Percentiles rank a stretch among this genome's conserved stretches.
Conservation (phyloP, 805 yeast genomes). For the Tetrapisispora phaffii region DNA sequence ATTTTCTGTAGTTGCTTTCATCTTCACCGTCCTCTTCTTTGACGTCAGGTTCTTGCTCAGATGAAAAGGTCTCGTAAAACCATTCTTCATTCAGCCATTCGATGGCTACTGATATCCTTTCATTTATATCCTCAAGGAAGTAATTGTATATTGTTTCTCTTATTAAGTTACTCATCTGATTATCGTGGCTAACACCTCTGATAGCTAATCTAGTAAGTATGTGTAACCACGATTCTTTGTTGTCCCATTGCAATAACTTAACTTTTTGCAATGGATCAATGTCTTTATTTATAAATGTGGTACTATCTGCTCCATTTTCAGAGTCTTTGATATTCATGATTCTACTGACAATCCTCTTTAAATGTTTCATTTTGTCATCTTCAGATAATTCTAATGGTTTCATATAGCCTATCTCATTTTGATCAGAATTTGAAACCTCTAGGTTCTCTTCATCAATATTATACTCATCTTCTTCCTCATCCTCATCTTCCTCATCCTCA, state of each 20-base stretch:
- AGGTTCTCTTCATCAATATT: conserved; percentile 30
- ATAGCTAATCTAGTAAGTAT: conserved; percentile 70
- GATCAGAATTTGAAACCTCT: conserved; percentile 7
- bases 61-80: conserved; percentile 43
- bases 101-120: conserved; percentile 61
- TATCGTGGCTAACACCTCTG: conserved; percentile 50
- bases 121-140: conserved; percentile 62
- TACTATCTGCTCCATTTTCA: conserved; percentile 11
- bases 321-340: conserved; percentile 10
- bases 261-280: conserved; percentile 17
- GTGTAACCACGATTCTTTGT: conserved; percentile 65
- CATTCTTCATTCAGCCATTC: conserved; percentile 97
- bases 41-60: conserved; percentile 11
- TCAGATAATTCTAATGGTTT: conserved; percentile 42
- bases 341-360: conserved; percentile 22
- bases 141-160: conserved; percentile 64
- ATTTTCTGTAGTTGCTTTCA: conserved; percentile 45
- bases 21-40: conserved; percentile 23
- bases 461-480: conserved; percentile 24
- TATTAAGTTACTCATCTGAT: conserved; percentile 47
- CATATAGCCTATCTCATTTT: conserved; percentile 7
- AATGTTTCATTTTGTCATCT: conserved; percentile 47
- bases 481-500: conserved; percentile 20
- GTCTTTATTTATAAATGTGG: conserved; percentile 11
- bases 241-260: conserved; percentile 43